Evolutionary conservation across 345 rosid genomes (phyloP), one percentile per base, ranked within the genome.

Genomic region (Sisymbrium irio): DNA sequence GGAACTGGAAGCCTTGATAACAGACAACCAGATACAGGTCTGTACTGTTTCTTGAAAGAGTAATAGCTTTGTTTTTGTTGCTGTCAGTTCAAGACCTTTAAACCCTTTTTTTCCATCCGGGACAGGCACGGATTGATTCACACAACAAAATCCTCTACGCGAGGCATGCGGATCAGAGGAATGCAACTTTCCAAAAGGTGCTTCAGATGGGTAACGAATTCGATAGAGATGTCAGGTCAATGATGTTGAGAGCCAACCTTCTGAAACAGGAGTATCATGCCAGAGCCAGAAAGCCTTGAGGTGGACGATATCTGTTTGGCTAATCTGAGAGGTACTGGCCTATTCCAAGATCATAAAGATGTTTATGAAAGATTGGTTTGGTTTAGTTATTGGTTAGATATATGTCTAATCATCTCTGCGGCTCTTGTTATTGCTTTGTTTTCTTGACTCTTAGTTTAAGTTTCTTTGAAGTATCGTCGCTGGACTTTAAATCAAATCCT

Each of bases 1-100:
- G 74, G 98, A 96, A 78, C 92, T 96, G 1, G 97, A 90, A 82
- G 81, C 87, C 69, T 80, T 96, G 88, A 96, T 96, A 56, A 87
- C 98, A 8, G 90, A 90, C 81, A 86, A 92, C 73, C 99, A 96
- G 84, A 90, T 96, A 69, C 99, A 95, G 97, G 99, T 95, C 45
- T 41, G 40, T 19, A 44, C 11, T 42, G 1, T 55, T 35, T 61
- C 7, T 20, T 8, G 45, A 49, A 53, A 27, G 5, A 47, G 12
- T 13, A 19, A 25, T 33, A 53, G 27, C 36, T 53, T 27, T 18
- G 6, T 62, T 54, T 54, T 27, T 17, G 18, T 71, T 6, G 22
- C 44, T 49, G 42, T 66, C 63, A 2, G 65, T 65, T 44, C 0
- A 35, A 30, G 42, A 15, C 35, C 49, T 25, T 44, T 1, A 53